These are phyloP conservation scores for Seiridium unicorne DNA, from an alignment of 2,329 filamentous ascomycete species.

Conservation along the genomic window DNA sequence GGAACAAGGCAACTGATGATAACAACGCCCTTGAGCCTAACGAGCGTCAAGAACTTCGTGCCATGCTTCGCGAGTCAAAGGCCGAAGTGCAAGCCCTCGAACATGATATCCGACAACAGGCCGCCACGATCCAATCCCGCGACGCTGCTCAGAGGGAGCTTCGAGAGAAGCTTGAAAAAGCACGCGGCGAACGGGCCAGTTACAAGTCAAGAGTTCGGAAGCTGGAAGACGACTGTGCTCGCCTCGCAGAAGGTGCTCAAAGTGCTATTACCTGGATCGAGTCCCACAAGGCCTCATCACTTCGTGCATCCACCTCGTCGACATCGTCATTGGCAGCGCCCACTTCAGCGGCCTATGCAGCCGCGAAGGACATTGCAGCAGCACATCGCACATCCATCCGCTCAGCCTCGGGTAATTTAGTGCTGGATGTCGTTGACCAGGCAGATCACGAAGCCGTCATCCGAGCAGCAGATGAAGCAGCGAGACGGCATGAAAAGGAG, in stretches of 20 bases:
- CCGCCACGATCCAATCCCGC: conserved; percentile 60
- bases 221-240: conserved; percentile 49
- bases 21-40: conserved; percentile 36
- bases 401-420: conserved; percentile 41
- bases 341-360: conserved; percentile 14
- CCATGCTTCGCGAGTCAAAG: conserved; percentile 60
- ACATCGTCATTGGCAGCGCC: not conserved
- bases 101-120: conserved; percentile 68
- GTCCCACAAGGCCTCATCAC: conserved; percentile 19
- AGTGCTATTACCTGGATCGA: conserved; percentile 35
- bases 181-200: conserved; percentile 62
- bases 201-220: conserved; percentile 55
- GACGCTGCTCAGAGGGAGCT: conserved; percentile 57
- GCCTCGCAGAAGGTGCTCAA: conserved; percentile 38
- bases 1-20: conserved; percentile 21
- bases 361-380: conserved; percentile 25
- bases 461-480: conserved; percentile 57
- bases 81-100: conserved; percentile 68
- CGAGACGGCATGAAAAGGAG: conserved; percentile 71
- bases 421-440: conserved; percentile 46
- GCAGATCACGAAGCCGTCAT: conserved; percentile 45
- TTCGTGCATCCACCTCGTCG: not conserved
- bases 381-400: conserved; percentile 18
- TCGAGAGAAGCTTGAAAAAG: conserved; percentile 66
- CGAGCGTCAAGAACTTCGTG: conserved; percentile 59